Conservation (phyloP, 345 rosid genomes). For the Raphanus raphanistrum region DNA sequence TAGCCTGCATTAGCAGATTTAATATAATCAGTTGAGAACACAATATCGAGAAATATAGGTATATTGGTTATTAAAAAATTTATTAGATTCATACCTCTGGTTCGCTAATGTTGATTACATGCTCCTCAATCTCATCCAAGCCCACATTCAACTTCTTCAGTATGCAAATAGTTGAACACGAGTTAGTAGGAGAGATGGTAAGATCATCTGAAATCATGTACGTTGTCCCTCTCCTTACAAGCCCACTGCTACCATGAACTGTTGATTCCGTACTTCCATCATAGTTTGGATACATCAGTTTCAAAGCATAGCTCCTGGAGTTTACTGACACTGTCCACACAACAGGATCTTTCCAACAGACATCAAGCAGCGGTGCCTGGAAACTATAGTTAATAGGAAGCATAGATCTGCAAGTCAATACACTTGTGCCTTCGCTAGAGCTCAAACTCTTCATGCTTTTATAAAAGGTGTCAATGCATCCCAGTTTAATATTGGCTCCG, state of each 20-base stretch:
- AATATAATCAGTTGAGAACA: not conserved
- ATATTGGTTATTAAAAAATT: not conserved
- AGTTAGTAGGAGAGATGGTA: not conserved
- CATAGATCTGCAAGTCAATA: not conserved
- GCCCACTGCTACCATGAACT: not conserved
- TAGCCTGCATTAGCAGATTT: not conserved
- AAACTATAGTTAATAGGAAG: not conserved
- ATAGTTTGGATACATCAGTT: conserved; percentile 6
- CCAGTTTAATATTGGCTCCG: not conserved
- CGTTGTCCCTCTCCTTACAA: not conserved
- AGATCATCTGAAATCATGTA: conserved; percentile 19
- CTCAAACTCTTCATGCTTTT: conserved; percentile 1
- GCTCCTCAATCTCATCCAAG: conserved; percentile 17
- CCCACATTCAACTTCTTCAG: not conserved
- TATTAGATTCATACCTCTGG: not conserved
- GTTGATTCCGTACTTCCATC: not conserved
- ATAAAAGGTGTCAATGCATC: conserved; percentile 15
- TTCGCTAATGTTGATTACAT: conserved; percentile 10
- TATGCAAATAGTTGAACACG: not conserved
- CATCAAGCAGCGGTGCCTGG: conserved; percentile 1
- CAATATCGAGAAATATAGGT: not conserved
- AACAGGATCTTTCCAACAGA: not conserved
- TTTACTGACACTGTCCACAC: not conserved
- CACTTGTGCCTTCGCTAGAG: not conserved
- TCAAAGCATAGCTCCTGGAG: not conserved